These are phyloP conservation scores for Dianthus caryophyllus DNA, from an alignment of 148 eudicot species.

Conservation along the genomic window DNA sequence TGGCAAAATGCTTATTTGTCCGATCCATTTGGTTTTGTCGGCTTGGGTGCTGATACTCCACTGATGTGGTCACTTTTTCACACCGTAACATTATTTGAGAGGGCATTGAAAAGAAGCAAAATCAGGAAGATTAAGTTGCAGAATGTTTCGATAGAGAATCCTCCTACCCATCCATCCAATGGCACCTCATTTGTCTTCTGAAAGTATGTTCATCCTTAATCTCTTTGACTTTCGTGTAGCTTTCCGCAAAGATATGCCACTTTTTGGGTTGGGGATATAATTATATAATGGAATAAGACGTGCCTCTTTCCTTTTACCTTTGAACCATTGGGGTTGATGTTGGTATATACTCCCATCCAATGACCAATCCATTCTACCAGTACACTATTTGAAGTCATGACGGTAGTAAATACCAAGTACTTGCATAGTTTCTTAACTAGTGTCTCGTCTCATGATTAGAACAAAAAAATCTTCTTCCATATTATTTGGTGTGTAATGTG, in stretches of 20 bases:
- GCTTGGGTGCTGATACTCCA: constrained; percentile 64
- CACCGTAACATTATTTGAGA: constrained; percentile 93
- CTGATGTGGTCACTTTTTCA: constrained; percentile 98
- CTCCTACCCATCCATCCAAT: constrained; percentile 66
- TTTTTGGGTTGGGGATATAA: too few species aligned
- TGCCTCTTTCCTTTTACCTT: too few species aligned
- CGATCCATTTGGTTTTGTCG: constrained; percentile 77
- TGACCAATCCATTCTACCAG: too few species aligned
- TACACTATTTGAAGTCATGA: too few species aligned
- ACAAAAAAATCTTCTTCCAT: neutral
- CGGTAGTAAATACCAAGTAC: neutral
- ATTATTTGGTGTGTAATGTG: too few species aligned
- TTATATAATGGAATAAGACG: too few species aligned
- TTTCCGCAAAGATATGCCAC: too few species aligned
- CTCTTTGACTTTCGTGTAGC: neutral
- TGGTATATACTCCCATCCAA: constrained; percentile 26
- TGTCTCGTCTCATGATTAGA: neutral
- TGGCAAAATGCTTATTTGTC: constrained; percentile 92
- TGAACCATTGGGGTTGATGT: too few species aligned
- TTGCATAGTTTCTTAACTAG: neutral
- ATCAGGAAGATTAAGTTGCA: constrained; percentile 49
- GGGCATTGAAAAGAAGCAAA: constrained; percentile 93
- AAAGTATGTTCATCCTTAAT: constrained; percentile 48
- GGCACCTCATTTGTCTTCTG: constrained; percentile 78
- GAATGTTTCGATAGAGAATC: constrained; percentile 36